Evolutionary conservation across 2,329 filamentous ascomycete genomes (phyloP), one percentile per base, ranked within the genome.

Genomic region (Aspergillus thermomutatus): DNA sequence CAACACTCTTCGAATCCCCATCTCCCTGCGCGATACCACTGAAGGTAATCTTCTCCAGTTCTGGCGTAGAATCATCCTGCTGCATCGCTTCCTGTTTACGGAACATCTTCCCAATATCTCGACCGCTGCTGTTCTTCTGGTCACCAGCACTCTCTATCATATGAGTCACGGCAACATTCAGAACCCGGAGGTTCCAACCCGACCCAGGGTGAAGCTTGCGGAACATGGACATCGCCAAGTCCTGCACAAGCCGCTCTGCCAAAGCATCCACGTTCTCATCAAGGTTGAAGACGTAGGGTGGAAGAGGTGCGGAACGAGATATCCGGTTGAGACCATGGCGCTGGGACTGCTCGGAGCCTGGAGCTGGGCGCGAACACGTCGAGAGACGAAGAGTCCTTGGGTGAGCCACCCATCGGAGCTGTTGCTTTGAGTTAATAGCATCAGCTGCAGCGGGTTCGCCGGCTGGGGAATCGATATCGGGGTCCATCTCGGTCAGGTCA

Each of bases 121-220:
- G 81, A 1, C 90, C 90, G n/a, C 76, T 79, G 28, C 82, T 83
- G 9, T 77, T 75, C 56, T 80, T 78, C 28, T 75, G 66, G 58
- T 82, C 79, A 14, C 77, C 77, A 4, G 83, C 84, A 17, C 77
- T 79, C 43, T 82, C 78, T 1, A 82, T 82, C 87, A 97, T 93
- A 69, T 96, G 96, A 14, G 90, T 89, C 7, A 90, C 92, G 48
- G 91, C 92, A 23, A 97, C 78, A 62, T 97, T 97, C 57, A 97
- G 79, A 52, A 97, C 77, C 61, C 89, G 90, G 19, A 97, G 74
- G 63, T 93, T 90, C 89, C 90, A 96, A 1, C 84, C 86, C 8
- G 80, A 77, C 60, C 89, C 86, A 0, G 86, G 82, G 62, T 93
- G 88, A 11, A 96, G 78, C 59, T 85, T 87, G 14, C 86, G 84